These are phyloP conservation scores for Spergularia marina DNA, from an alignment of 148 eudicot species.

Conservation along the genomic window DNA sequence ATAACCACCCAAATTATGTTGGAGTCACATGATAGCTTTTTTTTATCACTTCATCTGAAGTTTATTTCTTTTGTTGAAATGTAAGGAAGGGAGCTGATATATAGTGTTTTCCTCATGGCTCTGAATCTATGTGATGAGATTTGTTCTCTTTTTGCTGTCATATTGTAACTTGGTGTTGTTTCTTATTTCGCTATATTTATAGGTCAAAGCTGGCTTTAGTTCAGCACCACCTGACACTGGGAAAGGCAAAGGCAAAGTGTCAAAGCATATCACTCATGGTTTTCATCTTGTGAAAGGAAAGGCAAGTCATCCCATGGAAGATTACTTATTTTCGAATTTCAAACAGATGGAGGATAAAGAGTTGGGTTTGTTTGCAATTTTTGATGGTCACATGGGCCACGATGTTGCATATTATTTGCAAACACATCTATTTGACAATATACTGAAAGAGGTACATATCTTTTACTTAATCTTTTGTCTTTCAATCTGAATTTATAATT, in stretches of 20 bases:
- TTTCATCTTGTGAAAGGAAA: conserved; percentile 57
- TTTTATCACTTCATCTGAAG: neutral
- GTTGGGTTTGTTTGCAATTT: conserved; percentile 67
- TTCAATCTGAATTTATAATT: too few species aligned
- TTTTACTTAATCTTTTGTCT: neutral
- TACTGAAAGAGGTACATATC: conserved; percentile 48
- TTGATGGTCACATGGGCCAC: conserved; percentile 75
- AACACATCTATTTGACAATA: conserved; percentile 48
- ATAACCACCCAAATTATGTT: neutral
- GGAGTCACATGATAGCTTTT: neutral
- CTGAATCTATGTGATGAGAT: neutral
- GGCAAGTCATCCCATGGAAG: conserved; percentile 71
- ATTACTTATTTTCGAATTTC: conserved; percentile 52
- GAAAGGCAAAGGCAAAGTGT: conserved; percentile 37
- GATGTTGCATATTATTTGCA: conserved; percentile 58
- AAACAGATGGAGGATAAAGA: conserved; percentile 46
- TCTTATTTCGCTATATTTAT: neutral
- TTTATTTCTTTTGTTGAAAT: neutral
- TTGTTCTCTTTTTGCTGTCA: neutral
- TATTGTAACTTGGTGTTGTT: neutral
- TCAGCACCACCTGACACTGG: conserved; percentile 41
- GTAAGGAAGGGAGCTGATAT: too few species aligned
- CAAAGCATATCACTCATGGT: conserved; percentile 53
- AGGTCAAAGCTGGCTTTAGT: conserved; percentile 36
- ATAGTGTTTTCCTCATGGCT: neutral